These are phyloP conservation scores for Agrocybe chaxingu DNA, from an alignment of 768 basidiomycete species.

Conservation along the genomic window DNA sequence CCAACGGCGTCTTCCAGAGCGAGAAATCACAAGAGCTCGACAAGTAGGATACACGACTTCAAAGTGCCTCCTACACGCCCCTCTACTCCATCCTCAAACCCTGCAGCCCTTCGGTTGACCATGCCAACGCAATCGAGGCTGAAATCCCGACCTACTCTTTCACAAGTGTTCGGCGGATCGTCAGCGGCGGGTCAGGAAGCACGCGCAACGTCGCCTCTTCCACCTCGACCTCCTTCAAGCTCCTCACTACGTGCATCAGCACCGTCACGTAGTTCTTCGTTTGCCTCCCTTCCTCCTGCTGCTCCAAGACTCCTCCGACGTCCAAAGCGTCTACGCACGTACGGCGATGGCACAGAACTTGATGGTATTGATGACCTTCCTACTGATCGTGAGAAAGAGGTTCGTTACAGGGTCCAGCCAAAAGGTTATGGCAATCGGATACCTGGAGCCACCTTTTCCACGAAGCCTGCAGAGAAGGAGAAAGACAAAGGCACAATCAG, in stretches of 20 bases:
- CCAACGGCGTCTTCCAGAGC: constrained; percentile 82
- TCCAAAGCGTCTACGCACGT: constrained; percentile 74
- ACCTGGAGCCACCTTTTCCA: constrained; percentile 48
- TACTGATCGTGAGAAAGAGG: constrained; percentile 81
- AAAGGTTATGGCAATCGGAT: constrained; percentile 65
- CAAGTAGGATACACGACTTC: constrained; percentile 64
- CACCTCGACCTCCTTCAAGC: constrained; percentile 58
- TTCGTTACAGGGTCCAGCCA: constrained; percentile 70
- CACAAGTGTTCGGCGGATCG: constrained; percentile 65
- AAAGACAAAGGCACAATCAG: constrained; percentile 56
- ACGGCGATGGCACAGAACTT: constrained; percentile 87
- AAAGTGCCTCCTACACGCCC: constrained; percentile 75
- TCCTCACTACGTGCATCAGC: constrained; percentile 35
- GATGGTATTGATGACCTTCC: constrained; percentile 86
- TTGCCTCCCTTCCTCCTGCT: constrained; percentile 32
- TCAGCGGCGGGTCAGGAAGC: constrained; percentile 29
- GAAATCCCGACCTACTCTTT: constrained; percentile 72
- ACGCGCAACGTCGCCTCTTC: constrained; percentile 59
- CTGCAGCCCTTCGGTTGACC: constrained; percentile 75
- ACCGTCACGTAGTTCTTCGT: constrained; percentile 22
- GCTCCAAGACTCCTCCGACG: constrained; percentile 67
- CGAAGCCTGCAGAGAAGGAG: constrained; percentile 25
- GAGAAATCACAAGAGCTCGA: constrained; percentile 64
- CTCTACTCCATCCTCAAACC: constrained; percentile 75
- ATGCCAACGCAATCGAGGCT: constrained; percentile 82